Base-by-base conservation (phyloP, 768 basidiomycete genomes). In the Kwoniella botswanensis region DNA sequence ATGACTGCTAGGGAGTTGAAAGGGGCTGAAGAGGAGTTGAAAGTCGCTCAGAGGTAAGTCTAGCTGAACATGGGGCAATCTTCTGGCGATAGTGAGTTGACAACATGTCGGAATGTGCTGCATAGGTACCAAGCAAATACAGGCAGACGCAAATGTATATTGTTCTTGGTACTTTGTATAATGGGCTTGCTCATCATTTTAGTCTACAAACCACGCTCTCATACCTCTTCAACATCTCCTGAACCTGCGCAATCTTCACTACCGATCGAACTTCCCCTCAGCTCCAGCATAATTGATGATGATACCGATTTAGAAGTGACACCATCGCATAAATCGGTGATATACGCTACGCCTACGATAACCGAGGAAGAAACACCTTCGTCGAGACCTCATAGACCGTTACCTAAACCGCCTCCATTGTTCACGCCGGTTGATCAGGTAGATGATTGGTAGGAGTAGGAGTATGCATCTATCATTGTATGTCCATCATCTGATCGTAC, bases 61-160 rank as follows among this genome's bases (percentile, higher is more conserved):
- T 63, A n/a, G 24, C 17, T 50, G 35, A 35, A 35, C 35, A 35
- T 35, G 35, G 6, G 35, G 35, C 35, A 35, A 35, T 35, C 35
- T 35, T 35, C 35, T 35, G 35, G 35, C 35, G 35, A 35, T 35
- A 35, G 35, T 35, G 35, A 35, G 35, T 5, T 24, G 10, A 21
- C 68, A 53, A 55, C 42, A 46, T 22, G 21, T 50, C 18, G 46
- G 41, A 65, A 22, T n/a, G 15, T 21, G 42, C 6, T 21, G 12
- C 17, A 7, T 82, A 94, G 93, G 74, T 96, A 98, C 85, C 97
- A 99, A 85, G 91, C 91, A 80, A 94, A 92, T 79, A 94, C 95
- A 2, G 94, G 96, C 53, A 88, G 93, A 79, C 88, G 96, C 84
- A 90, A 92, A 82, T 93, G 94, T 84, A 98, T 99, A 68, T 91